These are phyloP conservation scores for Kodamaea laetipori DNA, from an alignment of 805 yeast species.

Conservation along the genomic window DNA sequence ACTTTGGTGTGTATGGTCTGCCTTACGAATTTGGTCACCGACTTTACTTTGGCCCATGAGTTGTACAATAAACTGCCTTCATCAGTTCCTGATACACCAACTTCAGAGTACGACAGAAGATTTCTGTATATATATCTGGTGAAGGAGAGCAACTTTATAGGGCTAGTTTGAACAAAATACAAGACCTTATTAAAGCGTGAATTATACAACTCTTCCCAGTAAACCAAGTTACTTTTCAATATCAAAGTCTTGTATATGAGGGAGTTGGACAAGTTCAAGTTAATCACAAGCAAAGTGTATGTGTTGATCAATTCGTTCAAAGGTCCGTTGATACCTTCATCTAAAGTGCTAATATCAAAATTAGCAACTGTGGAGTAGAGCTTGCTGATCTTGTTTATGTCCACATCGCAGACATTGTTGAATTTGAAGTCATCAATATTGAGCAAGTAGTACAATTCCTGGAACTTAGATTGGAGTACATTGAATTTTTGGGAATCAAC, in stretches of 20 bases:
- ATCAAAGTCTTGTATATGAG: conserved; percentile 37
- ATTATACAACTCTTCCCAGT: conserved; percentile 35
- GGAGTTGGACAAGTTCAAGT: conserved; percentile 33
- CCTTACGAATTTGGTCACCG: conserved; percentile 8
- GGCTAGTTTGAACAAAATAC: conserved; percentile 39
- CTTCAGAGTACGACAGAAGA: conserved; percentile 5
- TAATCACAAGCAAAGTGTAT: conserved; percentile 26
- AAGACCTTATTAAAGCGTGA: conserved; percentile 29
- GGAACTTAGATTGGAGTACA: conserved; percentile 18
- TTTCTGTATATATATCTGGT: conserved; percentile 13
- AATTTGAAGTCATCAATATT: conserved; percentile 23
- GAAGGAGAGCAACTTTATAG: conserved; percentile 27
- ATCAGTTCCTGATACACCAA: conserved; percentile 14
- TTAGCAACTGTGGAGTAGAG: conserved; percentile 2
- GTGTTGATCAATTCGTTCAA: conserved; percentile 20
- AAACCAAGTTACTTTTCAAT: conserved; percentile 34
- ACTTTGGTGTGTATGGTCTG: not conserved
- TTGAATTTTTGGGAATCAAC: not conserved
- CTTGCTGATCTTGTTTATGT: conserved; percentile 8
- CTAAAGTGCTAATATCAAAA: not conserved
- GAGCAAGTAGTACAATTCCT: conserved; percentile 25
- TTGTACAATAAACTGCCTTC: conserved; percentile 21
- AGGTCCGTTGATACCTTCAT: conserved; percentile 11
- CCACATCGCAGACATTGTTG: conserved; percentile 10
- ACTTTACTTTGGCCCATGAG: conserved; percentile 16